Percentiles rank a stretch among this genome's conserved stretches.
Conservation (phyloP, 345 rosid species). For the Microcos paniculata region DNA sequence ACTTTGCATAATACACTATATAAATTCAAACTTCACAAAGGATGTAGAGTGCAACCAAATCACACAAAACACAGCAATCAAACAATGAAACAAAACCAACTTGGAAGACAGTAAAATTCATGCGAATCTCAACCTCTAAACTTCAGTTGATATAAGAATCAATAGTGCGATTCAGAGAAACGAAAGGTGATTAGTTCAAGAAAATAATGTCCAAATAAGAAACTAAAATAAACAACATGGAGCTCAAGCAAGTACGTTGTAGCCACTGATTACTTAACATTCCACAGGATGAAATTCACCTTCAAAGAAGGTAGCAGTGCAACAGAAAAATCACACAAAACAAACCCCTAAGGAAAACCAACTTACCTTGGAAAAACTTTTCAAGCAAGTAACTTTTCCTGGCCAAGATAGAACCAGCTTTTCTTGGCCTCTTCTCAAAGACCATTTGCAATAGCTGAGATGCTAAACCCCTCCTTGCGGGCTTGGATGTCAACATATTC, state of each 20-base stretch:
- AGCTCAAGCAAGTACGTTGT: neutral
- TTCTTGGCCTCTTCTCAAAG: constrained; percentile 51
- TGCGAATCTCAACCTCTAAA: neutral
- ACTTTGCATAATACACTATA: neutral
- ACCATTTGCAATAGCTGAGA: constrained; percentile 64
- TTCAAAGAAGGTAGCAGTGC: neutral
- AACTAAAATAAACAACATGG: neutral
- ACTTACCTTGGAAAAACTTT: constrained; percentile 71
- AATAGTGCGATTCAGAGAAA: neutral
- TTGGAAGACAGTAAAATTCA: neutral
- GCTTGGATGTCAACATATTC: constrained; percentile 50
- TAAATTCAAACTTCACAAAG: neutral
- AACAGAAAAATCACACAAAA: neutral
- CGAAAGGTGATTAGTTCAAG: neutral
- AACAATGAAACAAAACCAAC: neutral
- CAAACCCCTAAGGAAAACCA: neutral
- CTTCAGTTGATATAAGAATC: neutral
- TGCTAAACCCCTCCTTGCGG: constrained; percentile 40
- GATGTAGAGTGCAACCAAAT: neutral
- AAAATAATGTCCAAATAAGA: neutral
- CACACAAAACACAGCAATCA: neutral
- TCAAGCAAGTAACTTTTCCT: constrained; percentile 63
- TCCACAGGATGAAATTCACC: neutral
- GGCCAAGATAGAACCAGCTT: constrained; percentile 56
- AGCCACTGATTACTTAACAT: neutral